Percentiles rank a stretch among this genome's conserved stretches.
phyloP scores from a whole-genome alignment of 106 monocot species.

The Allium fistulosum region DNA sequence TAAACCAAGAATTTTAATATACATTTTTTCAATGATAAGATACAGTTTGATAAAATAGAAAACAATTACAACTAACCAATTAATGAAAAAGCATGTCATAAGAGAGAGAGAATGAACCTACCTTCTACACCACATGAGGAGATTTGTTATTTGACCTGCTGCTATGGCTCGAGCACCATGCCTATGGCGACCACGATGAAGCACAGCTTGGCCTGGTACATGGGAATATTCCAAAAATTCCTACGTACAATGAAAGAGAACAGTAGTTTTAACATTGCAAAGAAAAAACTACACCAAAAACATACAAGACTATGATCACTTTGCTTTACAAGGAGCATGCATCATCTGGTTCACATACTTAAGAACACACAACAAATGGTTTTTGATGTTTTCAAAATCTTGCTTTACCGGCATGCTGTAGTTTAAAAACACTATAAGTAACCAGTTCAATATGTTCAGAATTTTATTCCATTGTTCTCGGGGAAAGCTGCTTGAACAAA shows the following conservation, averaged over 20 bases:
- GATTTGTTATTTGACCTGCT: conserved; percentile 80
- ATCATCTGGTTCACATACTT: no score
- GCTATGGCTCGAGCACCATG: conserved; percentile 86
- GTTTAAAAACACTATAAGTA: no score
- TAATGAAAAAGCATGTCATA: background rate
- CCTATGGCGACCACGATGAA: conserved; percentile 89
- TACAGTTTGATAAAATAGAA: background rate
- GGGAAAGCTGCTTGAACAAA: no score
- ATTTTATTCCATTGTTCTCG: no score
- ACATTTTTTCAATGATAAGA: no score
- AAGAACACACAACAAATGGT: no score
- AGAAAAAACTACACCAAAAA: background rate
- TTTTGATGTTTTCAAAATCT: no score
- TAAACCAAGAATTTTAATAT: no score
- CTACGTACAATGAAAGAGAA: conserved; percentile 23
- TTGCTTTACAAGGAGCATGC: no score
- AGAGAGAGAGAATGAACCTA: background rate
- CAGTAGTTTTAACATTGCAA: background rate
- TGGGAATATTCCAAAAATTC: conserved; percentile 78
- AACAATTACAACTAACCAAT: background rate
- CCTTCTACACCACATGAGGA: conserved; percentile 98
- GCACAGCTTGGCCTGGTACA: conserved; percentile 82
- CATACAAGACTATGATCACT: no score
- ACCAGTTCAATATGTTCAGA: no score
- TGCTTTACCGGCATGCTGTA: no score